Conservation (phyloP, 2,329 filamentous ascomycete species). For the Coniella lustricola region DNA sequence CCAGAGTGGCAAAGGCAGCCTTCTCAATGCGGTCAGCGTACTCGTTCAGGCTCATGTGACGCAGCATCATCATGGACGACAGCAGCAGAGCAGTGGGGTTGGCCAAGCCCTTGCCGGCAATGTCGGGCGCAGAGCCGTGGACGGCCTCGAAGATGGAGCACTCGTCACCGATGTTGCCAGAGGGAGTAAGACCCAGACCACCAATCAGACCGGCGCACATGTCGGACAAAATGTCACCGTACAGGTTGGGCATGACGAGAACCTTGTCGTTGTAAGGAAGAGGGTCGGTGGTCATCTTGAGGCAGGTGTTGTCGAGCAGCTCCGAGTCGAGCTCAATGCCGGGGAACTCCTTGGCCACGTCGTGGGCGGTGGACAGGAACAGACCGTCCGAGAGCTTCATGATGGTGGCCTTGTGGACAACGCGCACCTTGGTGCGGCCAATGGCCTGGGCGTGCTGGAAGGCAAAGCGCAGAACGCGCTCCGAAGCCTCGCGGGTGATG, state of each 20-base stretch:
- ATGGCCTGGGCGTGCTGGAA: slow-evolving; percentile 96
- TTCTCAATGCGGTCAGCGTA: slow-evolving; percentile 85
- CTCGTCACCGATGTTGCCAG: slow-evolving; percentile 97
- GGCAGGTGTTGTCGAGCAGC: slow-evolving; percentile 97
- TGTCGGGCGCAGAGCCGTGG: slow-evolving; percentile 94
- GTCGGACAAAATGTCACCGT: slow-evolving; percentile 98
- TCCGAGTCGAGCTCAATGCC: slow-evolving; percentile 94
- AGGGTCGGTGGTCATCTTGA: slow-evolving; percentile 97
- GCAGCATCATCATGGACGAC: slow-evolving; percentile 98
- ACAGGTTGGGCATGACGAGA: slow-evolving; percentile 95
- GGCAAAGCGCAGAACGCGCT: slow-evolving; percentile 92
- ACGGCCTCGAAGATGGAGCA: slow-evolving; percentile 99
- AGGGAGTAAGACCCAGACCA: slow-evolving; percentile 92
- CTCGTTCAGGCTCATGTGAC: slow-evolving; percentile 87
- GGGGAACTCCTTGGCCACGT: slow-evolving; percentile 92
- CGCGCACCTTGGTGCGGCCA: slow-evolving; percentile 92
- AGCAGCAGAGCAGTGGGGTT: slow-evolving; percentile 96
- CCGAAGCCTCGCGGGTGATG: slow-evolving; percentile 89
- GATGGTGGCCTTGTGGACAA: slow-evolving; percentile 99
- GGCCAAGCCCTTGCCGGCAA: slow-evolving; percentile 89
- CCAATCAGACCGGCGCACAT: slow-evolving; percentile 99
- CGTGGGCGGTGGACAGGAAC: slow-evolving; percentile 80
- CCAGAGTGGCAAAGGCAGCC: slow-evolving; percentile 90
- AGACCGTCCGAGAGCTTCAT: slow-evolving; percentile 99
- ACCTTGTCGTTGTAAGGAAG: slow-evolving; percentile 98